Evolutionary conservation across 1,284 basidiomycete genomes (phyloP).

Genomic region (Mycena citricolor): DNA sequence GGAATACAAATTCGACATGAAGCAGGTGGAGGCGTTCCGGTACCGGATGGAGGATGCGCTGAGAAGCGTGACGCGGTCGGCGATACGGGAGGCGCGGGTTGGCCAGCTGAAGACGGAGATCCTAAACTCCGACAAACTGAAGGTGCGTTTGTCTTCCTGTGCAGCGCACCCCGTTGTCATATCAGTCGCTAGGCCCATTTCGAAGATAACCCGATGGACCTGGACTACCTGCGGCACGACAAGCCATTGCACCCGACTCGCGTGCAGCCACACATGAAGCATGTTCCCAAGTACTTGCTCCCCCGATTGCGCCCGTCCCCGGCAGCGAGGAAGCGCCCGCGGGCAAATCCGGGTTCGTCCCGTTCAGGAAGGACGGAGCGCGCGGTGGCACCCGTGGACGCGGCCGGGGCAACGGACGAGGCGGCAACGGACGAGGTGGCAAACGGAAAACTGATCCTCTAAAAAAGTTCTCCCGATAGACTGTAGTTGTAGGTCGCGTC

Average conservation of each 20-base stretch:
- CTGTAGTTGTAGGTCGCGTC: no score
- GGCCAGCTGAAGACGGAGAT: slow-evolving; percentile 96
- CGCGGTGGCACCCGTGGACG: slow-evolving; percentile 54
- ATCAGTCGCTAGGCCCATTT: slow-evolving; percentile 78
- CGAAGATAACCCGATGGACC: slow-evolving; percentile 93
- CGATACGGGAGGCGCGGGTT: slow-evolving; percentile 88
- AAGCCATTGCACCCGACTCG: slow-evolving; percentile 88
- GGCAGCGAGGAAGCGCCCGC: slow-evolving; percentile 27
- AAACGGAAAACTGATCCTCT: slow-evolving; percentile 75
- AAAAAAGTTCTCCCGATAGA: slow-evolving; percentile 67
- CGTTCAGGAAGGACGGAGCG: slow-evolving; percentile 61
- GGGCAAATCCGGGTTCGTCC: slow-evolving; percentile 54
- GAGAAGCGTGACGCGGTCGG: slow-evolving; percentile 82
- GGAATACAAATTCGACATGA: slow-evolving; percentile 93
- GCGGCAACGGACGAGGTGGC: slow-evolving; percentile 45
- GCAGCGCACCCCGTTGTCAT: no score
- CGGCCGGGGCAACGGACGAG: slow-evolving; percentile 37
- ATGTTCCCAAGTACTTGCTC: slow-evolving; percentile 91
- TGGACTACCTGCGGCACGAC: slow-evolving; percentile 93
- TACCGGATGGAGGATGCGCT: slow-evolving; percentile 98
- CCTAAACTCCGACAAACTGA: slow-evolving; percentile 93
- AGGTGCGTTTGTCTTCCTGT: slow-evolving; percentile 51
- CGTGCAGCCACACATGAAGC: slow-evolving; percentile 92
- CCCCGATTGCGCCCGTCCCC: slow-evolving; percentile 69
- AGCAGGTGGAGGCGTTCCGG: slow-evolving; percentile 95